Conservation (phyloP, 1,139 yeast genomes). For the Debaryomyces sp. region DNA sequence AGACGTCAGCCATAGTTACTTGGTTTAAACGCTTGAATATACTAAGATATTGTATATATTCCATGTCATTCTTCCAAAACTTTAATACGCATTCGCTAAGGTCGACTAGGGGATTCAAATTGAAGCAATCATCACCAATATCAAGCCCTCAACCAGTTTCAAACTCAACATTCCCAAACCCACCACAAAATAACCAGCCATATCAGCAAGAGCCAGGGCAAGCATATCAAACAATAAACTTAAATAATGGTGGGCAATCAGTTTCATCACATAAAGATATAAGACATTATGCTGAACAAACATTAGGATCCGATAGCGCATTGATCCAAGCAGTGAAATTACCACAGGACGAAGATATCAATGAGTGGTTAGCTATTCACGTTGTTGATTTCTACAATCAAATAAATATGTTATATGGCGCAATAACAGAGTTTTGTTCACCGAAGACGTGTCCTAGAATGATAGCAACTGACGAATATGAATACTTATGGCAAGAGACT, state of each 20-base stretch:
- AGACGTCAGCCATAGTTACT: neutral
- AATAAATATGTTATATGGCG: constrained; percentile 93
- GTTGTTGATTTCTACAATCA: constrained; percentile 91
- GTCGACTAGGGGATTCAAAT: constrained; percentile 57
- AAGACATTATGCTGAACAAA: constrained; percentile 88
- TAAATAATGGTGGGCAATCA: constrained; percentile 31
- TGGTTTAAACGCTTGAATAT: neutral
- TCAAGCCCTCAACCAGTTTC: constrained; percentile 45
- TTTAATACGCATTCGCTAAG: constrained; percentile 58
- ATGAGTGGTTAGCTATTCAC: constrained; percentile 97
- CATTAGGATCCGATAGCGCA: constrained; percentile 90
- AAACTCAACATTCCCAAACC: constrained; percentile 35
- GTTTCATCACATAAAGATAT: constrained; percentile 70
- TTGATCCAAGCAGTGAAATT: constrained; percentile 89
- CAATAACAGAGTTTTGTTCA: constrained; percentile 95
- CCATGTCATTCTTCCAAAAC: constrained; percentile 58
- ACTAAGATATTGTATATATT: constrained; percentile 2
- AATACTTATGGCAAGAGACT: constrained; percentile 91
- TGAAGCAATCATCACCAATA: constrained; percentile 44
- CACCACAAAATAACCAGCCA: constrained; percentile 24
- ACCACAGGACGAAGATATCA: constrained; percentile 89
- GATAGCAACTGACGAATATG: constrained; percentile 97
- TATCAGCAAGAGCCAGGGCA: constrained; percentile 23
- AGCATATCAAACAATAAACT: constrained; percentile 31
- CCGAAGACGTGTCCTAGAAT: constrained; percentile 90